phyloP scores from a whole-genome alignment of 116 monocot species.

The Cymodocea nodosa region DNA sequence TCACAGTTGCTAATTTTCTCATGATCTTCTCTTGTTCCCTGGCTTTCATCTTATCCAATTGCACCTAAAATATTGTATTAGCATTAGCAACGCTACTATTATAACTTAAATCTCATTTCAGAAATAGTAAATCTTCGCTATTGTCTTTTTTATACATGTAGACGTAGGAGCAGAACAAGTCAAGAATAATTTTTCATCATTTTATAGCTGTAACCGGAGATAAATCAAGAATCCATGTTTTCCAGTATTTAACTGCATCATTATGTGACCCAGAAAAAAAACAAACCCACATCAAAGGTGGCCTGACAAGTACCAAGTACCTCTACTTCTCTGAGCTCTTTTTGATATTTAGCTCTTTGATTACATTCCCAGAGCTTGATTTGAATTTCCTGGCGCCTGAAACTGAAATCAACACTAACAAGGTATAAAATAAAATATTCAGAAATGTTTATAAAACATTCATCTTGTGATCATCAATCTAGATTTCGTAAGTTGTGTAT shows the following conservation, averaged over 20 bases:
- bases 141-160: too few species aligned
- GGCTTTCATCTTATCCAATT: conserved; percentile 6
- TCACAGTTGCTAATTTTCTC: not conserved
- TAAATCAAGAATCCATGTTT: too few species aligned
- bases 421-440: too few species aligned
- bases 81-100: too few species aligned
- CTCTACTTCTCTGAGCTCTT: conserved; percentile 45
- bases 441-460: too few species aligned
- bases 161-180: too few species aligned
- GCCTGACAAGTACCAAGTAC: conserved; percentile 29
- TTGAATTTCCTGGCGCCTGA: conserved; percentile 44
- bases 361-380: conserved; percentile 65
- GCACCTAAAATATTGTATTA: conserved; percentile 2
- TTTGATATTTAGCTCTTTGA: conserved; percentile 48
- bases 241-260: not conserved
- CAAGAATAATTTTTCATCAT: too few species aligned
- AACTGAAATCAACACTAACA: conserved; percentile 22
- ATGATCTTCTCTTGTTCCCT: conserved; percentile 10
- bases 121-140: not conserved
- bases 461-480: too few species aligned
- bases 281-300: not conserved
- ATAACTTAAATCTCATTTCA: too few species aligned
- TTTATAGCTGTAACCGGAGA: too few species aligned
- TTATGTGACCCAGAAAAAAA: not conserved
- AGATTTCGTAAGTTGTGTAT: too few species aligned